A percentile compares a stretch with the other conserved stretches of the same genome.
Evolutionary conservation across 2,329 filamentous ascomycete genomes (phyloP).

Genomic region (Microcera coccophila): DNA sequence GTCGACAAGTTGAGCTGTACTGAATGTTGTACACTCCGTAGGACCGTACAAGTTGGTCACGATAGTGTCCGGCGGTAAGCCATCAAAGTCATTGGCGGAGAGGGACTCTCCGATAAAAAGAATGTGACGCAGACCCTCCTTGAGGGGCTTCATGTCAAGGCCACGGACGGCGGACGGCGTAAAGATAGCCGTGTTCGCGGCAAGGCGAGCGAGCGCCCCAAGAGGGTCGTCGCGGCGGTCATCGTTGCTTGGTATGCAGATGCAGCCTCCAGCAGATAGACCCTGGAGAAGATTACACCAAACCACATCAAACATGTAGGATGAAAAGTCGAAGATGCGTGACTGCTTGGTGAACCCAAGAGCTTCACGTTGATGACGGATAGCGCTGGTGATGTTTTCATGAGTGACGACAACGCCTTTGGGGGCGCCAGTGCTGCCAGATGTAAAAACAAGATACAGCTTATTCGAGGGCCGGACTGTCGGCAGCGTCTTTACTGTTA

Average conservation of each 20-base stretch:
- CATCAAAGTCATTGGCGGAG: slow-evolving; percentile 4
- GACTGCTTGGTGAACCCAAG: slow-evolving; percentile 2
- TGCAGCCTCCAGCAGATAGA: slow-evolving; percentile 35
- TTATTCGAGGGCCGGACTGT: neutral
- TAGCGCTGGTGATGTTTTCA: slow-evolving; percentile 1
- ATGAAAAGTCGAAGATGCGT: slow-evolving; percentile 23
- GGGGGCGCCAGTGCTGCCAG: slow-evolving; percentile 53
- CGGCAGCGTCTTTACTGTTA: neutral
- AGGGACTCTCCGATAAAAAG: slow-evolving; percentile 10
- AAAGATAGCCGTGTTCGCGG: slow-evolving; percentile 6
- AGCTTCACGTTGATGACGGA: neutral
- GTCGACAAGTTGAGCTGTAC: slow-evolving; percentile 1
- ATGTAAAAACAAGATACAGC: slow-evolving; percentile 49
- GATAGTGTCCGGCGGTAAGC: slow-evolving; percentile 9
- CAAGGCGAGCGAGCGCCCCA: neutral
- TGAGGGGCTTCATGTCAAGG: slow-evolving; percentile 1
- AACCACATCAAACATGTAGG: slow-evolving; percentile 39
- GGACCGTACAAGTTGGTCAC: slow-evolving; percentile 15
- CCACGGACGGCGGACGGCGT: slow-evolving; percentile 9
- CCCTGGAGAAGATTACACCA: slow-evolving; percentile 36
- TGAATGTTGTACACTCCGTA: slow-evolving; percentile 2
- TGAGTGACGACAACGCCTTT: slow-evolving; percentile 45
- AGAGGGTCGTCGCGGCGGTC: slow-evolving; percentile 23
- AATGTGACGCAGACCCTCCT: slow-evolving; percentile 4
- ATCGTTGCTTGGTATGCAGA: slow-evolving; percentile 39